Percentiles rank a stretch among this genome's conserved stretches.
Conservation (phyloP, 345 rosid species). For the Gossypium rotundifolium region DNA sequence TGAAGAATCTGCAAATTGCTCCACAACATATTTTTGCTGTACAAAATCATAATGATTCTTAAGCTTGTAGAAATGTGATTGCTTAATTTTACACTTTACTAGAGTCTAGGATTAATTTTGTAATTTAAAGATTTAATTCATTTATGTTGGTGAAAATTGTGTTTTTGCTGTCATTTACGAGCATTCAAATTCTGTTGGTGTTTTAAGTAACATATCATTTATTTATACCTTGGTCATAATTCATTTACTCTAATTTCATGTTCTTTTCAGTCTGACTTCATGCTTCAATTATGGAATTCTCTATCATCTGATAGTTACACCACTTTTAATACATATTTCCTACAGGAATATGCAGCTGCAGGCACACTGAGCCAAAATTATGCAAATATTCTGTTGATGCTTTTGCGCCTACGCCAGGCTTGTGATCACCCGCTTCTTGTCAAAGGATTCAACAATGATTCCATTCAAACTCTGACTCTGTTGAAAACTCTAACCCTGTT, state of each 20-base stretch:
- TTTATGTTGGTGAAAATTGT: neutral
- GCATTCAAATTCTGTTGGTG: neutral
- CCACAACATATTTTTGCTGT: too few relatives aligned
- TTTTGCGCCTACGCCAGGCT: conserved; percentile 94
- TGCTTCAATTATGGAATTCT: conserved; percentile 4
- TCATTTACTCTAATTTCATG: neutral
- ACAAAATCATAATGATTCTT: too few relatives aligned
- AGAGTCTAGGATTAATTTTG: too few relatives aligned
- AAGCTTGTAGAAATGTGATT: too few relatives aligned
- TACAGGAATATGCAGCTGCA: conserved; percentile 90
- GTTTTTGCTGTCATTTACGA: neutral
- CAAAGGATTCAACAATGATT: conserved; percentile 49
- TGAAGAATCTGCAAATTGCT: too few relatives aligned
- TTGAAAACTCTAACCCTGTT: conserved; percentile 29
- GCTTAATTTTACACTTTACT: too few relatives aligned
- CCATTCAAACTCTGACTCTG: conserved; percentile 37
- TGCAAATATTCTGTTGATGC: conserved; percentile 95
- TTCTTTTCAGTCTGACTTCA: neutral
- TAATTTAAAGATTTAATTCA: neutral
- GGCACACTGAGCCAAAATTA: conserved; percentile 87
- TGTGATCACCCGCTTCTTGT: conserved; percentile 93
- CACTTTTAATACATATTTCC: conserved; percentile 8
- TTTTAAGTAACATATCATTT: neutral
- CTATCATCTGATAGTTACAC: conserved; percentile 8
- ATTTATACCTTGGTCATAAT: neutral